Base-by-base conservation (phyloP, 2,329 filamentous ascomycete species). In the Pestalotiopsis sp. region DNA sequence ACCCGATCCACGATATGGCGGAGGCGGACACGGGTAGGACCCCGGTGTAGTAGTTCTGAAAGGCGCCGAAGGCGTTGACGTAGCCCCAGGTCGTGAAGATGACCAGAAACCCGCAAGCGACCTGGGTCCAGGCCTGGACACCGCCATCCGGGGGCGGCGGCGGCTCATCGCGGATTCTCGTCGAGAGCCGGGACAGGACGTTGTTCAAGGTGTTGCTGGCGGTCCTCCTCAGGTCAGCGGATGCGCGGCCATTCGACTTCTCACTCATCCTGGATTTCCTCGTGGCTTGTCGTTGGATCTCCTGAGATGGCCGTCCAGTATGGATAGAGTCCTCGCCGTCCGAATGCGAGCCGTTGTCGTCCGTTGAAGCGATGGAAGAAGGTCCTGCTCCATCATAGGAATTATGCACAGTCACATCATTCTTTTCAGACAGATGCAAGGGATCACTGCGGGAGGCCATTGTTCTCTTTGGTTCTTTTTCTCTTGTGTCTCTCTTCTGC, bases 81-180 rank as follows among this genome's bases (percentile, higher is more conserved):
- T 83, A 80, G n/a, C 83, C 83, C 81, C 81, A 82, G 4, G 81
- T 81, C 40, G 81, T 79, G 71, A 82, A 81, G 68, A 82, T 79
- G 38, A 81, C 77, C 3, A 82, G 75, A 69, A 81, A 81, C 20
- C 73, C 74, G 68, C 79, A 73, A 0, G 75, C 58, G 0, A 75
- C 80, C 69, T 81, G 79, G 0, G 75, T 75, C 80, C 80, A 82
- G 39, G 75, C 76, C 63, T 72, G 63, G 3, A 71, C n/a, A 13
- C 76, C 76, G 24, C 76, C 75, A 58, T 78, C 75, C 1, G 75
- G 76, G 3, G 76, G 75, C 10, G 76, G 76, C 4, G 75, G 71
- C 10, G 76, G 74, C 44, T 77, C 75, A 4, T 71, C 72, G 70
- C 68, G 74, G n/a, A 70, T 68, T 66, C 73, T 72, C 6, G 76